These are phyloP conservation scores for Albugo laibachii DNA, from an alignment of 352 stramenopile species.

Conservation along the genomic window DNA sequence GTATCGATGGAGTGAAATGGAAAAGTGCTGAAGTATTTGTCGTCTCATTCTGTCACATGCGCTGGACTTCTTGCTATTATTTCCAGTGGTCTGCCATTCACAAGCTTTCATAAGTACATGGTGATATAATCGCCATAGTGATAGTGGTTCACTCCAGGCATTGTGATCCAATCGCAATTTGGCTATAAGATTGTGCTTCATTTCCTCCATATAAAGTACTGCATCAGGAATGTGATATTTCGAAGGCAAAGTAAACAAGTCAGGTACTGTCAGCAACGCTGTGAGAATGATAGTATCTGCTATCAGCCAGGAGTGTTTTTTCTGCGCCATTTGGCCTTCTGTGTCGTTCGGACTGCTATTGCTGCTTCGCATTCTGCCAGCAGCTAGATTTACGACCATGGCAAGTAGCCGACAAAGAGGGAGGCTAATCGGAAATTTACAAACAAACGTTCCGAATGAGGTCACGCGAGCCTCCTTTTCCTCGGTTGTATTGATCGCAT, in stretches of 20 bases:
- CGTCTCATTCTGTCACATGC: slow-evolving; percentile 6
- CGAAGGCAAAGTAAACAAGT: slow-evolving; percentile 59
- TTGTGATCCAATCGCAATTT: slow-evolving; percentile 42
- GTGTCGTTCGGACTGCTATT: too few species aligned
- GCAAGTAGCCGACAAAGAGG: slow-evolving; percentile 33
- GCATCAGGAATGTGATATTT: slow-evolving; percentile 57
- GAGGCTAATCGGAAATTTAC: slow-evolving; percentile 51
- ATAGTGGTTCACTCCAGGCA: slow-evolving; percentile 57
- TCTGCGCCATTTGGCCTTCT: too few species aligned
- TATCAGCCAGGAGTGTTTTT: background rate
- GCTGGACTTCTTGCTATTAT: slow-evolving; percentile 19
- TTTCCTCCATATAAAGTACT: slow-evolving; percentile 41
- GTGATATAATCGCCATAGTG: slow-evolving; percentile 54
- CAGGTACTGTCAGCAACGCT: slow-evolving; percentile 34
- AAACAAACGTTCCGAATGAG: slow-evolving; percentile 57
- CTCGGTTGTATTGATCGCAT: slow-evolving; percentile 36
- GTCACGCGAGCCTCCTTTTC: slow-evolving; percentile 44
- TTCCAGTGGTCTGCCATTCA: background rate
- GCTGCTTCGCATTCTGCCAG: too few species aligned
- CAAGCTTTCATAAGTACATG: slow-evolving; percentile 21
- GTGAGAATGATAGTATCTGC: slow-evolving; percentile 39
- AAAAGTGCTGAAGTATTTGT: background rate
- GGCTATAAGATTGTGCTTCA: slow-evolving; percentile 47
- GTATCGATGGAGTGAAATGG: slow-evolving; percentile 38
- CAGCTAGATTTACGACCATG: background rate